Conservation (phyloP, 176 grass and related monocot genomes). For the Puccinellia tenuiflora region DNA sequence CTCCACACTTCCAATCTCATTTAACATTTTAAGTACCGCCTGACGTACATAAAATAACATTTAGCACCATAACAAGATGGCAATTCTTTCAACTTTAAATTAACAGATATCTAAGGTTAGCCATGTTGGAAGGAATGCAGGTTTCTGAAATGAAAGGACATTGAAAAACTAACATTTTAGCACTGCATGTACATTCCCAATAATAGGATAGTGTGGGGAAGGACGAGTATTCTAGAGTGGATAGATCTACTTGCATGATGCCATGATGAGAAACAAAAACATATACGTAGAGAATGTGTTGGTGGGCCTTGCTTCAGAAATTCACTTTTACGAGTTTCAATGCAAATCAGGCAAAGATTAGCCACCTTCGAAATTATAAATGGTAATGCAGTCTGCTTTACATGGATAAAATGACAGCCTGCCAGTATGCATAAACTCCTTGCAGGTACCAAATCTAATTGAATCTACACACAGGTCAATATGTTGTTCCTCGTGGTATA, state of each 20-base stretch:
- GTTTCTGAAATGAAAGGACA: not conserved
- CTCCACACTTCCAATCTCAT: constrained; percentile 82
- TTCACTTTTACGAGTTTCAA: not conserved
- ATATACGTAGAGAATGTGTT: not conserved
- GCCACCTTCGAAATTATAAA: not conserved
- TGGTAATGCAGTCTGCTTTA: not conserved
- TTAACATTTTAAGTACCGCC: constrained; percentile 98
- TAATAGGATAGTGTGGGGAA: not conserved
- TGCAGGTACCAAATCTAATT: not conserved
- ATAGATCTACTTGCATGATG: not conserved
- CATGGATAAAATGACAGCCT: not conserved
- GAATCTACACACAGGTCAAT: not conserved
- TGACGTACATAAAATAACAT: constrained; percentile 34
- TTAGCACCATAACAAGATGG: constrained; percentile 1
- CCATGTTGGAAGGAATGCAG: not conserved
- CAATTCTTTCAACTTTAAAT: not conserved
- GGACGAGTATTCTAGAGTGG: not conserved
- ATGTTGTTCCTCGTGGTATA: not conserved
- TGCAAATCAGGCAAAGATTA: not conserved
- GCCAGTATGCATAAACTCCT: not conserved
- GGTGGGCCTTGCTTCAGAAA: not conserved
- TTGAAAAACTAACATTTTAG: not conserved
- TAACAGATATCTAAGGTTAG: not conserved
- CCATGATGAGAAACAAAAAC: not conserved
- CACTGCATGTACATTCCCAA: not conserved